Base-by-base conservation (phyloP, 345 rosid genomes). In the Linum tenue region DNA sequence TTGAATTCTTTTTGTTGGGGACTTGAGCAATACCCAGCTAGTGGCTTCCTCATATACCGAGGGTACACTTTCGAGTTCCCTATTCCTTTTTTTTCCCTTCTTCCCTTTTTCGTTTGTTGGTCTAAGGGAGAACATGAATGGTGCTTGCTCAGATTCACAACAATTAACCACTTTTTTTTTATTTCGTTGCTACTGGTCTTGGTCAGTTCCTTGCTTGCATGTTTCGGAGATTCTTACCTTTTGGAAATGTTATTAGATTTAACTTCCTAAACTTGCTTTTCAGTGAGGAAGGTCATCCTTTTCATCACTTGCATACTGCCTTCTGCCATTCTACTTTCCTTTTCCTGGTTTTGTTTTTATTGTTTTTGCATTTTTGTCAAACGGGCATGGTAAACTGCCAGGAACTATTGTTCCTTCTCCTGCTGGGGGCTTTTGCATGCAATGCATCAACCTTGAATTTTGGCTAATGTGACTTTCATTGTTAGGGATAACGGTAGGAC, bases 401-500 rank as follows among this genome's bases (percentile, higher is more conserved):
- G 31, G 31, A 22, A 22, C 1, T 22, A 22, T 22, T 22, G 31
- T 22, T 22, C 31, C 31, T 22, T 22, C 31, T 22, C 31, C 31
- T 22, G 31, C 1, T 22, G 31, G 31, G 31, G 31, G 31, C 31
- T n/a, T 39, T 59, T 31, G n/a, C 80, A 73, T 77, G 80, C 70
- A 73, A 55, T 64, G 17, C 2, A 65, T 71, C 55, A 61, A 16
- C 62, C 66, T 61, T 55, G 66, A 10, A 2, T 56, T 43, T 1
- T 56, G 31, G 31, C 31, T 56, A 41, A 5, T 40, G 37, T 41
- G 17, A 59, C 42, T 58, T 38, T 69, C 37, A 36, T 37, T 60
- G 51, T 35, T 38, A 57, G 65, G 68, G 59, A 39, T 69, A 56
- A 59, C 42, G 42, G 67, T 71, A 72, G 80, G 70, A 66, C 76